A percentile compares a stretch with the other conserved stretches of the same genome.
These are phyloP conservation scores for Ophiosphaerella korrae DNA, from an alignment of 2,329 filamentous ascomycete genomes.

Conservation along the genomic window DNA sequence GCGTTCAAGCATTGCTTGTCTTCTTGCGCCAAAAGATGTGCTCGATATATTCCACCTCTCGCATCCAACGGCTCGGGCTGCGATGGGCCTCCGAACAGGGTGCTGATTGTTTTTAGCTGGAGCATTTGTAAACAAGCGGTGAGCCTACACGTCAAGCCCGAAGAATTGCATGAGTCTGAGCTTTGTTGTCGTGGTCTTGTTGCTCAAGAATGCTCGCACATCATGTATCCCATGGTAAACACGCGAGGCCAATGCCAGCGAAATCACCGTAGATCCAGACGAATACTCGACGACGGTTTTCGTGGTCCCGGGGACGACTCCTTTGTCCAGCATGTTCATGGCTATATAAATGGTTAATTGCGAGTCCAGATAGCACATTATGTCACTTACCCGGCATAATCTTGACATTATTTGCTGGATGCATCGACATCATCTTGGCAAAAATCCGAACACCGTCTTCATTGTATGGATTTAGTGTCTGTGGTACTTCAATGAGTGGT, in stretches of 20 bases:
- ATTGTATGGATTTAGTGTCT: constrained; percentile 61
- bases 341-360: constrained; percentile 3
- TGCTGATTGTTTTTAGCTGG: constrained; percentile 6
- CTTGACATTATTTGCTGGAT: constrained; percentile 69
- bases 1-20: constrained; percentile 57
- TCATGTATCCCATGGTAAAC: constrained; percentile 26
- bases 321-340: constrained; percentile 24
- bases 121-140: not conserved
- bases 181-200: constrained; percentile 25
- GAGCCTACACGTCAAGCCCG: constrained; percentile 22
- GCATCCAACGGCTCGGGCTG: constrained; percentile 25
- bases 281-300: constrained; percentile 27
- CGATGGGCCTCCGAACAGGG: constrained; percentile 60
- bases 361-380: not conserved
- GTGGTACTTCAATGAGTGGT: constrained; percentile 66
- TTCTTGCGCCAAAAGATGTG: constrained; percentile 28
- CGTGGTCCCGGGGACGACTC: constrained; percentile 15
- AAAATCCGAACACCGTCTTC: constrained; percentile 66
- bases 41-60: constrained; percentile 24
- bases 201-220: constrained; percentile 23
- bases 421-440: constrained; percentile 69
- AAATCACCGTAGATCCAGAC: constrained; percentile 29
- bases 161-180: constrained; percentile 29
- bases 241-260: constrained; percentile 23
- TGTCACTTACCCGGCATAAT: constrained; percentile 58